Base-by-base conservation (phyloP, 2,329 filamentous ascomycete species). In the Pseudocercospora fijiensis region DNA sequence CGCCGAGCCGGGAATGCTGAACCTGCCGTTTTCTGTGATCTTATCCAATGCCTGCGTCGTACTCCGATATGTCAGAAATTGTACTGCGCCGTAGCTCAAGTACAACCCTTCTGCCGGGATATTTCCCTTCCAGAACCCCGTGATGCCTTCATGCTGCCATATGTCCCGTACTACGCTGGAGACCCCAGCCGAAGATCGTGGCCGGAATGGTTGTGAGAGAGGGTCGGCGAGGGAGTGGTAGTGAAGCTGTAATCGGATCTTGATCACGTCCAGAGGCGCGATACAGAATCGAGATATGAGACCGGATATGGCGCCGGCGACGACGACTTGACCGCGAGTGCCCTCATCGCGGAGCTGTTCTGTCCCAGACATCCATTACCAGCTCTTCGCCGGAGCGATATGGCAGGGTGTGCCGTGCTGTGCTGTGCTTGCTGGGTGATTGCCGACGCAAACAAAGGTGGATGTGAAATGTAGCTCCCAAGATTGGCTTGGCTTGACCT, bases 241-340 rank as follows among this genome's bases (percentile, higher is more conserved):
- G 78, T 98, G 95, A 18, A 99, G 87, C 77, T 99, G 95, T 52
- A 98, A 88, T 53, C 95, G 91, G 79, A 99, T 99, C 82, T 99
- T 98, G 80, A 98, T 88, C 67, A 99, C 95, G 78, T 99, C 95
- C 70, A 99, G 90, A 59, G 95, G 95, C 18, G 95, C 92, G 75
- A 98, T 89, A 74, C 95, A 86, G 82, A 99, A 98, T 76, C 93
- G 89, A 60, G 95, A 95, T 68, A 98, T 87, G 69, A 98, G 85
- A 63, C 95, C 95, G 68, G 95, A 91, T 69, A 86, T 80, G 52
- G 85, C 88, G 71, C 88, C 88, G 62, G 88, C 87, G 68, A 85
- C 76, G 57, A 89, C 81, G 65, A 89, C 86, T 76, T 90, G 88
- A 69, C 80, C 78, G 78, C 83, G 85, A 64, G 87, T 87, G 78